A percentile compares a stretch with the other conserved stretches of the same genome.
phyloP scores from a whole-genome alignment of 257 asterid genomes.

The Haberlea rhodopensis region DNA sequence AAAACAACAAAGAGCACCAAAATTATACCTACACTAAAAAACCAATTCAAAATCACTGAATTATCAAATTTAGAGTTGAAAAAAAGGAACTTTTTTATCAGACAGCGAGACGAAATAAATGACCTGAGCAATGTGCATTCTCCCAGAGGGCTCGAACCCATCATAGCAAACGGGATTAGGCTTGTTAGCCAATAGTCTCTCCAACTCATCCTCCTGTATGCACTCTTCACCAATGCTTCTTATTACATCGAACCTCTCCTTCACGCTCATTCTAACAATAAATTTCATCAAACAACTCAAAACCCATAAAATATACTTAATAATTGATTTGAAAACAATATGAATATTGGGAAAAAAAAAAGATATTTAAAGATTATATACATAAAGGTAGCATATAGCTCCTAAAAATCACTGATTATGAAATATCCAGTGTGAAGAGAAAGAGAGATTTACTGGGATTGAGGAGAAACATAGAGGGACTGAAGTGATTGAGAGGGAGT shows the following conservation, averaged over 20 bases:
- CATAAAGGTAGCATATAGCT: not conserved
- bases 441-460: slow-evolving; percentile 26
- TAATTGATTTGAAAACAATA: not conserved
- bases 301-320: not conserved
- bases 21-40: not conserved
- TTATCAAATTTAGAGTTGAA: not conserved
- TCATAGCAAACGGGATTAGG: slow-evolving; percentile 75
- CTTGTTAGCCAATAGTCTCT: slow-evolving; percentile 60
- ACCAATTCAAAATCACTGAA: not conserved
- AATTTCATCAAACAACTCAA: slow-evolving; percentile 13
- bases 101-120: not conserved
- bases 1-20: not conserved
- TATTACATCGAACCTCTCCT: slow-evolving; percentile 57
- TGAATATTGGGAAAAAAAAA: not conserved
- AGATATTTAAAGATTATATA: not conserved
- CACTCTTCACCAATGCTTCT: slow-evolving; percentile 93
- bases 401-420: not conserved
- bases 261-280: slow-evolving; percentile 45
- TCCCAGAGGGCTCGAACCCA: slow-evolving; percentile 92
- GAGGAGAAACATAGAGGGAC: slow-evolving; percentile 29
- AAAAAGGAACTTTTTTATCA: not conserved
- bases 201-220: slow-evolving; percentile 82
- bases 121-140: slow-evolving; percentile 98
- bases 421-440: not conserved
- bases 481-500: slow-evolving; percentile 25